Percentiles rank a stretch among this genome's conserved stretches.
Evolutionary conservation across 177 flowering plant species (phyloP).

Genomic region (Vitis hybrid): DNA sequence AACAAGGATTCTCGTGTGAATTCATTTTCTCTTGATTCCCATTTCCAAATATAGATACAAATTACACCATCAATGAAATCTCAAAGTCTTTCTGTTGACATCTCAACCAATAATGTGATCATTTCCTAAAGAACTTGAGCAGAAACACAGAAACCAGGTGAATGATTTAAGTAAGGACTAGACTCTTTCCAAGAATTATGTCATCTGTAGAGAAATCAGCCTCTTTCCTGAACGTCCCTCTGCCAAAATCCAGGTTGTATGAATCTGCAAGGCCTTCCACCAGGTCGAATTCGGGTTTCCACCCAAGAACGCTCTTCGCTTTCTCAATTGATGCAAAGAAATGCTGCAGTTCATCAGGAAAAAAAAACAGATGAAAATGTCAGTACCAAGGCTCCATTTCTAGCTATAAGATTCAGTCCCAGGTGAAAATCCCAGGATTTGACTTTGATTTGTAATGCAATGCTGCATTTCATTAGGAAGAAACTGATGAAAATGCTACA

Average conservation of each 20-base stretch:
- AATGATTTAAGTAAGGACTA: constrained; percentile 40
- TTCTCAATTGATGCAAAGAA: constrained; percentile 93
- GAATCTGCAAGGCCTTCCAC: constrained; percentile 88
- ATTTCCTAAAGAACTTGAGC: background rate
- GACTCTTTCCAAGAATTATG: constrained; percentile 70
- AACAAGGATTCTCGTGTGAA: background rate
- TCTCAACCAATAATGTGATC: background rate
- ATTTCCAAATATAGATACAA: background rate
- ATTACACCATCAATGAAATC: background rate
- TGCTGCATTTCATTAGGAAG: no score
- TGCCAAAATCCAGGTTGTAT: constrained; percentile 86
- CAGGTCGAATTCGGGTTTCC: constrained; percentile 76
- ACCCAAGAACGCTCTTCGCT: constrained; percentile 81
- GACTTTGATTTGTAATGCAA: no score
- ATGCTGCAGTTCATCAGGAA: constrained; percentile 53
- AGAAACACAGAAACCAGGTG: background rate
- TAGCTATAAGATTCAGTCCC: no score
- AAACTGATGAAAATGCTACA: no score
- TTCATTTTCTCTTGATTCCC: background rate
- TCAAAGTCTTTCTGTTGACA: background rate
- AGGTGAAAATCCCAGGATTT: no score
- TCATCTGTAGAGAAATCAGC: constrained; percentile 93
- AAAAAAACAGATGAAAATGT: no score
- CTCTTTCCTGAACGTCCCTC: constrained; percentile 91
- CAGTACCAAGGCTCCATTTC: no score